Base-by-base conservation (phyloP, 805 yeast genomes). In the Yarrowia divulgata region DNA sequence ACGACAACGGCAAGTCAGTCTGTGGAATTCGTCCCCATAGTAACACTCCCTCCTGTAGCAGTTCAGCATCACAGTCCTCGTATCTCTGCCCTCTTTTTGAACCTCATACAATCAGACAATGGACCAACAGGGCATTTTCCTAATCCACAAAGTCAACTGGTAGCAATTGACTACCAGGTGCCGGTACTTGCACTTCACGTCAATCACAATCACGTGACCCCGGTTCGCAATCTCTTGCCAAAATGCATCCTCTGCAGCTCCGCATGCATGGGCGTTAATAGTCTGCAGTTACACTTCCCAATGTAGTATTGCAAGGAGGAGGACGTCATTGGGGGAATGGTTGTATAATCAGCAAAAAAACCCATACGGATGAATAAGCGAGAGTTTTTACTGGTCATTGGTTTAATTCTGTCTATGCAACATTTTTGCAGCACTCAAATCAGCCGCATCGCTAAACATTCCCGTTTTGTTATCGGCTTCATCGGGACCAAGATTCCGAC, bases 221-320 rank as follows among this genome's bases (percentile, higher is more conserved):
- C 52, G 19, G 10, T 18, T 37, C 60, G 60, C 60, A 54, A 39
- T 39, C 60, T 39, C 60, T 45, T 54, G 45, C 45, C 60, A 23
- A 54, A 19, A 54, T 37, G 60, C 60, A 54, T 1, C 45, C 19
- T 23, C 34, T 54, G 60, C 60, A 39, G 39, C n/a, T 14, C 3
- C 3, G 8, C 45, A 19, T 54, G 60, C 60, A 54, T 54, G 14
- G 23, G 23, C 45, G 43, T 52, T 37, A 39, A 54, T 39, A 52
- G 37, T 43, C 14, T 40, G 63, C 42, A 40, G 63, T 57, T 57
- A 40, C 48, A 57, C 63, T 57, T 57, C 63, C 63, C 63, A 57
- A 57, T 19, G 63, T 16, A 12, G 63, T 40, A 57, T 42, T 8
- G 34, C 19, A 29, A 39, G 62, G 46, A 23, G 35, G 14, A 8